Base-by-base conservation (phyloP, 225 moss, liverwort and hornwort species). In the Takakia lepidozioides region DNA sequence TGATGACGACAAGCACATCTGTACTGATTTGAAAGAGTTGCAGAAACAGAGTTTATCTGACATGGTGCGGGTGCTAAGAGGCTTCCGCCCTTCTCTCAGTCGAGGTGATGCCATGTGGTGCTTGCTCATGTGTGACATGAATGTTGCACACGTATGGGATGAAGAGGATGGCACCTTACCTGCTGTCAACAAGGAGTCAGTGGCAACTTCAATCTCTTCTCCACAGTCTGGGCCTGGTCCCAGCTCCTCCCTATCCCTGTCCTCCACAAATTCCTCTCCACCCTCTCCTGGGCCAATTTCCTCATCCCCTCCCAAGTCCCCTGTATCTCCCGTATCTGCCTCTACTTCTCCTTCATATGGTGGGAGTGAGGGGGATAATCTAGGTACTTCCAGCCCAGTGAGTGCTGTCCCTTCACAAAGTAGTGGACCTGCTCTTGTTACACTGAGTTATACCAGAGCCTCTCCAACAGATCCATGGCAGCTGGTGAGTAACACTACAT, bases 91-190 rank as follows among this genome's bases (percentile, higher is more conserved):
- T 11, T 35, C 42, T 38, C 62, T 70, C n/a, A 69, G 57, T 46
- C 65, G 58, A 56, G 70, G 66, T 41, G 75, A 70, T 27, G 75
- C 70, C 26, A 66, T 76, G 75, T 76, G 75, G 75, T 56, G 62
- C 49, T 49, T 76, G 9, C 62, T 76, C 5, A 63, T 76, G 70
- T 63, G 53, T 34, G 75, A 76, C 43, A 54, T 76, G 75, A 70
- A 76, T 52, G 39, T 76, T 25, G 22, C 45, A 39, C 38, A 54
- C 9, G 75, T 66, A 3, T 49, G 63, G 53, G 54, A 51, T 22
- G 56, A 46, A 50, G 58, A 75, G 9, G 69, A 70, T 38, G 53
- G n/a, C n/a, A n/a, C 58, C 2, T 51, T 44, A 4, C 41, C 46
- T 28, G n/a, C n/a, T n/a, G n/a, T n/a, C n/a, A n/a, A n/a, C n/a